phyloP scores from a whole-genome alignment of 768 basidiomycete species.

The Infundibulicybe gibba region DNA sequence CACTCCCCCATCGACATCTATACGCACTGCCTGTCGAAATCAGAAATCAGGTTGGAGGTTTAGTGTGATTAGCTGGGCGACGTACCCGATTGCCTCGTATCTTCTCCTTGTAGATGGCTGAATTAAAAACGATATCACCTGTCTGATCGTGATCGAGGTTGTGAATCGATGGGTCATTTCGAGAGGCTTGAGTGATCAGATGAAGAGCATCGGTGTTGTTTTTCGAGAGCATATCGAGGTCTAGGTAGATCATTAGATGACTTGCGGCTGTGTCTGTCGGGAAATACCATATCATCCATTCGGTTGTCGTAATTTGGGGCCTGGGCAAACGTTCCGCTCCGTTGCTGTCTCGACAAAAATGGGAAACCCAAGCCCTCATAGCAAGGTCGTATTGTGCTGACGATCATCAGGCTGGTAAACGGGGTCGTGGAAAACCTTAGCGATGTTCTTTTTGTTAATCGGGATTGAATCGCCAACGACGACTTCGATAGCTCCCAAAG shows the following conservation, averaged over 20 bases:
- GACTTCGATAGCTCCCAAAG: conserved; percentile 35
- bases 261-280: no score
- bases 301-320: conserved; percentile 43
- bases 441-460: conserved; percentile 33
- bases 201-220: conserved; percentile 40
- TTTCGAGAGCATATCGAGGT: conserved; percentile 41
- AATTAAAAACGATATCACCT: conserved; percentile 24
- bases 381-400: conserved; percentile 32
- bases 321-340: conserved; percentile 37
- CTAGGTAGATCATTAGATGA: conserved; percentile 10
- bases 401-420: conserved; percentile 27
- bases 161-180: conserved; percentile 38
- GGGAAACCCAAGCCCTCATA: conserved; percentile 47
- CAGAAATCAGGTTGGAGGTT: not conserved
- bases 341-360: conserved; percentile 36
- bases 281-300: conserved; percentile 25
- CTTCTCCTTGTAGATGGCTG: conserved; percentile 32
- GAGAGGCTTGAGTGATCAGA: conserved; percentile 44
- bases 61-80: not conserved
- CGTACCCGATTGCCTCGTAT: conserved; percentile 34
- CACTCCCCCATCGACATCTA: conserved; percentile 21
- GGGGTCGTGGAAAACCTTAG: conserved; percentile 29
- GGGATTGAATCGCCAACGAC: conserved; percentile 33
- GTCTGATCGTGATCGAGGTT: conserved; percentile 13
- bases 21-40: conserved; percentile 19